These are phyloP conservation scores for Leishmania aethiopica DNA, from an alignment of 208 protist genomes.

Conservation along the genomic window DNA sequence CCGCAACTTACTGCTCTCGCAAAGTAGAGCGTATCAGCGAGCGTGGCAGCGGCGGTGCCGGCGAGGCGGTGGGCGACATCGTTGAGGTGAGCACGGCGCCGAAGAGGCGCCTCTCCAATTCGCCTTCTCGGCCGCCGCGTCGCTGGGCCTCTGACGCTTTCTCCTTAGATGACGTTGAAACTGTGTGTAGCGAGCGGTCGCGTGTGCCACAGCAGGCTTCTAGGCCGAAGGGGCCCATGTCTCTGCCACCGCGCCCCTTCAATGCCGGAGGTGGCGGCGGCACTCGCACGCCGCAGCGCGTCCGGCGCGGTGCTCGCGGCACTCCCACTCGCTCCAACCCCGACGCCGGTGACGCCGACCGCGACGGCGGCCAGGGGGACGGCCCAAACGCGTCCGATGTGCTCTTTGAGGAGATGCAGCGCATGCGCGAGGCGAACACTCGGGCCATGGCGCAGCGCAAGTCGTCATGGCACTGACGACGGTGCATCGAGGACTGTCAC, in stretches of 20 bases:
- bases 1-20: slow-evolving; percentile 27
- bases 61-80: background rate
- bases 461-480: slow-evolving; percentile 33
- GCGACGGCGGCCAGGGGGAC: background rate
- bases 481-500: background rate
- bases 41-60: background rate
- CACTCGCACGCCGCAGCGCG: slow-evolving; percentile 18
- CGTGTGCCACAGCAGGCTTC: slow-evolving; percentile 13
- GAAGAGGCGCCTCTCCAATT: slow-evolving; percentile 3
- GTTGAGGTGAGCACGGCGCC: background rate
- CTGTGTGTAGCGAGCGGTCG: slow-evolving; percentile 37
- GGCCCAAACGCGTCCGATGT: slow-evolving; percentile 6
- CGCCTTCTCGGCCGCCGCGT: slow-evolving; percentile 8
- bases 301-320: slow-evolving; percentile 28
- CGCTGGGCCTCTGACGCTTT: slow-evolving; percentile 33
- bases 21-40: background rate
- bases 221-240: slow-evolving; percentile 14
- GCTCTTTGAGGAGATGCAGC: slow-evolving; percentile 48
- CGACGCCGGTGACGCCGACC: background rate
- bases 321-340: slow-evolving; percentile 23
- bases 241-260: slow-evolving; percentile 37
- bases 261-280: slow-evolving; percentile 1
- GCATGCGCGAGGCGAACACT: slow-evolving; percentile 64
- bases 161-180: slow-evolving; percentile 33
- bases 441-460: slow-evolving; percentile 52